A percentile compares a stretch with the other conserved stretches of the same genome.
These are phyloP conservation scores for Gossypium ekmanianum DNA, from an alignment of 345 rosid species.

Conservation along the genomic window DNA sequence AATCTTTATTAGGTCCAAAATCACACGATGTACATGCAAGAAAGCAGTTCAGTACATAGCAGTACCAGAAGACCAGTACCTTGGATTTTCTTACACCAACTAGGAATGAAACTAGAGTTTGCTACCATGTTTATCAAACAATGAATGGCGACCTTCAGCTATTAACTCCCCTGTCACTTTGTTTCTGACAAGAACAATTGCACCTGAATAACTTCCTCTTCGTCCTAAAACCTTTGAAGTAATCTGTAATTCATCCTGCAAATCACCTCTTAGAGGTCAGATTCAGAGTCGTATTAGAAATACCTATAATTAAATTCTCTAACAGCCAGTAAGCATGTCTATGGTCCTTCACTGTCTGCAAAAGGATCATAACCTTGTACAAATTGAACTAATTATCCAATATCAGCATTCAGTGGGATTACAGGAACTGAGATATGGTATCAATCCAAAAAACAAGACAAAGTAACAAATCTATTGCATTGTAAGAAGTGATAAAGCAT, in stretches of 20 bases:
- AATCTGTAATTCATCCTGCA: constrained; percentile 83
- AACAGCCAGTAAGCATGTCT: neutral
- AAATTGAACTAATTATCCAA: no score
- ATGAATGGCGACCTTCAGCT: constrained; percentile 93
- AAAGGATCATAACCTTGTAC: no score
- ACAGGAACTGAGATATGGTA: no score
- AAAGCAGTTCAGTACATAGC: neutral
- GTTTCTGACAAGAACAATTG: constrained; percentile 62
- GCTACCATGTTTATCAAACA: constrained; percentile 63
- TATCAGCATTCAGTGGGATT: no score
- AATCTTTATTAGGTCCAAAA: neutral
- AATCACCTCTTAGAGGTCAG: neutral
- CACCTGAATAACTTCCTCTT: constrained; percentile 65
- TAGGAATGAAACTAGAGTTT: constrained; percentile 43
- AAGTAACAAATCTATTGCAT: no score
- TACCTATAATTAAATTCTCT: neutral
- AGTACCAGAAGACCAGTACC: neutral
- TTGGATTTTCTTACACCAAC: neutral
- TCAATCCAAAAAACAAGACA: no score
- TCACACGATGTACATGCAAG: neutral
- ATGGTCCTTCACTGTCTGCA: no score
- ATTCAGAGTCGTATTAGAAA: neutral
- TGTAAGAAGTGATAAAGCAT: neutral
- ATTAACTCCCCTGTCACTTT: constrained; percentile 68
- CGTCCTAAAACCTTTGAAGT: constrained; percentile 61